These are phyloP conservation scores for Steccherinum ochraceum DNA, from an alignment of 768 basidiomycete species.

Conservation along the genomic window DNA sequence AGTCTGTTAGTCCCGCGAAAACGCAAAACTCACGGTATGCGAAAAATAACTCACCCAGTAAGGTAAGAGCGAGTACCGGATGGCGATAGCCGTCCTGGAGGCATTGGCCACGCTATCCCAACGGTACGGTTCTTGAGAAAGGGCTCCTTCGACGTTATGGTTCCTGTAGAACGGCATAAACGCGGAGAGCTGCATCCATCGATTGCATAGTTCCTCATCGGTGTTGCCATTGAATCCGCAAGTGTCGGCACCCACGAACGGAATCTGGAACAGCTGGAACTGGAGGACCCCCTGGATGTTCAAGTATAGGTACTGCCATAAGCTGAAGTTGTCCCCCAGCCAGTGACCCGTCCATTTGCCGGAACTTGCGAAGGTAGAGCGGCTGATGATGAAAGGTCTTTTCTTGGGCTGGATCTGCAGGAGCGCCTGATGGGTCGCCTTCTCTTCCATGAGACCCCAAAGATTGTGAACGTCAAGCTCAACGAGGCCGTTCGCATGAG, in stretches of 20 bases:
- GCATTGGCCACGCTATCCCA: conserved; percentile 80
- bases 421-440: conserved; percentile 55
- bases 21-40: not conserved
- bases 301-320: conserved; percentile 66
- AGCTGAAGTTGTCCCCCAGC: conserved; percentile 75
- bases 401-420: conserved; percentile 46
- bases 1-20: not conserved
- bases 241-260: conserved; percentile 78
- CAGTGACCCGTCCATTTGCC: conserved; percentile 73
- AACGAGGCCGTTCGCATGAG: conserved; percentile 53
- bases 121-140: conserved; percentile 74
- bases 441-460: conserved; percentile 68
- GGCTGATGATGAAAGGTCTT: conserved; percentile 66
- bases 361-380: conserved; percentile 62
- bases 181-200: conserved; percentile 85
- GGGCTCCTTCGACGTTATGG: conserved; percentile 59
- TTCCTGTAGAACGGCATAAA: conserved; percentile 82
- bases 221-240: conserved; percentile 67
- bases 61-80: conserved; percentile 65
- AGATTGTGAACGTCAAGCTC: conserved; percentile 69
- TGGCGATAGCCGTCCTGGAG: conserved; percentile 62
- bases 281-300: conserved; percentile 74
- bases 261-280: conserved; percentile 80
- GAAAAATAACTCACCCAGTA: conserved; percentile 56
- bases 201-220: conserved; percentile 74